Conservation (phyloP, 2,329 filamentous ascomycete genomes). For the Albifimbria verrucaria region DNA sequence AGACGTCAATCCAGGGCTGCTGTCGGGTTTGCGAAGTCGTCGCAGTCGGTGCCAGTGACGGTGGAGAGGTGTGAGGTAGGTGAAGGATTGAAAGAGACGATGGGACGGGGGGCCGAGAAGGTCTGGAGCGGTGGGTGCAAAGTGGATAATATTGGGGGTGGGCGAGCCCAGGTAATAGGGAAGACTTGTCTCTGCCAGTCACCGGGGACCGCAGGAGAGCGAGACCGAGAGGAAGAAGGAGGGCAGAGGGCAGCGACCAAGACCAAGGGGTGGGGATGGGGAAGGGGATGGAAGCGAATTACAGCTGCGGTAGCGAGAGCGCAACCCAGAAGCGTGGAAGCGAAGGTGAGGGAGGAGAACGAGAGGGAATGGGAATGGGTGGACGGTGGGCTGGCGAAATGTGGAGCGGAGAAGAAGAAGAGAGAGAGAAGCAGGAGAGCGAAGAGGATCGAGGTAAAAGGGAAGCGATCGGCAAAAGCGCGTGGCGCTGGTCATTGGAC, state of each 20-base stretch:
- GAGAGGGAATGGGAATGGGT: background rate
- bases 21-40: conserved; percentile 13
- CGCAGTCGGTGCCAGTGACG: background rate
- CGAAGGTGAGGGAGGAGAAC: background rate
- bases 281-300: background rate
- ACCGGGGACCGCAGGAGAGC: background rate
- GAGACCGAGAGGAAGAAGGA: background rate
- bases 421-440: background rate
- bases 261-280: background rate
- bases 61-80: background rate
- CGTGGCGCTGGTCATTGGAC: background rate
- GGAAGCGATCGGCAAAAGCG: background rate
- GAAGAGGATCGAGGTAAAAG: background rate
- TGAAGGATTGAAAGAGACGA: conserved; percentile 1
- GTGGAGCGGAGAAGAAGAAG: background rate
- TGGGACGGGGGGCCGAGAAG: background rate
- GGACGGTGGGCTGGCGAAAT: background rate
- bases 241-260: background rate
- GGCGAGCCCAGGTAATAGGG: background rate
- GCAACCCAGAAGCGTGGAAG: background rate
- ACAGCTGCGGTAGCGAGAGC: background rate
- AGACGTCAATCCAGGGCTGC: conserved; percentile 46
- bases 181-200: too few relatives aligned
- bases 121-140: background rate
- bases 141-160: conserved; percentile 4